Evolutionary conservation across 2,329 filamentous ascomycete species (phyloP).

Genomic region (Diaporthe nobilis): DNA sequence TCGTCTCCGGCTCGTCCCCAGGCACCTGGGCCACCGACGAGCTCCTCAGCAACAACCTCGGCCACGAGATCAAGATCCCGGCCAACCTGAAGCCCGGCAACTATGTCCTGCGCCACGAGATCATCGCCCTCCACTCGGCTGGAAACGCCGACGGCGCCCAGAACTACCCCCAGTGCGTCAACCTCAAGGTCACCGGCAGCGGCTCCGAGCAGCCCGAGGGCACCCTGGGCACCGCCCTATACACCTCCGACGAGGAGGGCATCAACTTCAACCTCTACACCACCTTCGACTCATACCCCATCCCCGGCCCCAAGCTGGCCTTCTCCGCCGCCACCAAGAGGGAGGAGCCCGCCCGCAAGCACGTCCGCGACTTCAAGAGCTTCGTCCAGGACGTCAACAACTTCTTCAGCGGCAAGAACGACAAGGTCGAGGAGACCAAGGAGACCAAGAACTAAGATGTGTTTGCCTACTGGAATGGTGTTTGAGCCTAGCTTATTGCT

Average conservation of each 20-base stretch:
- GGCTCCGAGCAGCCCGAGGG: slow-evolving; percentile 49
- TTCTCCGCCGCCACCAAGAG: slow-evolving; percentile 38
- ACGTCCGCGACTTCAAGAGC: slow-evolving; percentile 25
- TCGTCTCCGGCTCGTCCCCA: slow-evolving; percentile 58
- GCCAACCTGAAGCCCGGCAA: slow-evolving; percentile 50
- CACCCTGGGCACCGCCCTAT: slow-evolving; percentile 47
- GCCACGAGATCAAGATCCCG: slow-evolving; percentile 62
- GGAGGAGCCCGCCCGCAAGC: slow-evolving; percentile 23
- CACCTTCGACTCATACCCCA: slow-evolving; percentile 44
- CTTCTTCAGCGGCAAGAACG: slow-evolving; percentile 27
- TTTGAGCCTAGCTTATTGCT: not conserved
- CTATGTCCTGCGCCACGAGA: slow-evolving; percentile 64
- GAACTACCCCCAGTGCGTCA: slow-evolving; percentile 63
- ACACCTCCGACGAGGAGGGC: slow-evolving; percentile 44
- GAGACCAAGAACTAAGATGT: slow-evolving; percentile 14
- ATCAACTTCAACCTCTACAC: slow-evolving; percentile 48
- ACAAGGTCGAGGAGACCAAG: slow-evolving; percentile 3
- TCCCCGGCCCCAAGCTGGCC: slow-evolving; percentile 48
- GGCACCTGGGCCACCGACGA: slow-evolving; percentile 68
- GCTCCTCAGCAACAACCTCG: slow-evolving; percentile 59
- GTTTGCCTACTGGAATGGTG: not conserved
- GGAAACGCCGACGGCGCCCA: slow-evolving; percentile 59
- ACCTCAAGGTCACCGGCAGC: slow-evolving; percentile 58
- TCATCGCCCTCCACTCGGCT: slow-evolving; percentile 61
- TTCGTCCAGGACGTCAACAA: slow-evolving; percentile 32